A percentile compares a stretch with the other conserved stretches of the same genome.
Evolutionary conservation across 495 filamentous ascomycete genomes (phyloP).

Genomic region (Neurospora tetrasperma): DNA sequence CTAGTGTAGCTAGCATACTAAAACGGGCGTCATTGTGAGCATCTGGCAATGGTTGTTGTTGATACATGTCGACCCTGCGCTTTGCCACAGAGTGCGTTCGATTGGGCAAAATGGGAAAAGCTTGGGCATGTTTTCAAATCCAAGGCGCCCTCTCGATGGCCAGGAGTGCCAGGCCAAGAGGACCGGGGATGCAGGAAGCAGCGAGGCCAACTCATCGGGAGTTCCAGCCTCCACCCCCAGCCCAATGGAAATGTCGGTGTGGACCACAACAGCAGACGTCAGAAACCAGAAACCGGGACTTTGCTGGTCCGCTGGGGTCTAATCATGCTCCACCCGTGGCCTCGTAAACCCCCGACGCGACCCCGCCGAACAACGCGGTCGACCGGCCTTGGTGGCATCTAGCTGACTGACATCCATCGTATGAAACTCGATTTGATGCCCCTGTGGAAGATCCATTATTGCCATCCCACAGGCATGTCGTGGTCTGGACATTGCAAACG

Average conservation of each 20-base stretch:
- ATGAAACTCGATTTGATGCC: neutral
- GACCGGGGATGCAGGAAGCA: conserved; percentile 12
- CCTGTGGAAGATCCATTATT: neutral
- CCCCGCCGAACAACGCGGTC: neutral
- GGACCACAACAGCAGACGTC: conserved; percentile 5
- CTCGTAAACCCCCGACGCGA: neutral
- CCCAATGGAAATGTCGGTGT: conserved; percentile 26
- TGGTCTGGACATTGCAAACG: neutral
- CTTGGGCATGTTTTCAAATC: conserved; percentile 3
- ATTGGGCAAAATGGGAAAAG: neutral
- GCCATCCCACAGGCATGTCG: neutral
- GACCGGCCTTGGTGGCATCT: neutral
- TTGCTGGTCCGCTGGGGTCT: neutral
- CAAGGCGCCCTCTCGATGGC: neutral
- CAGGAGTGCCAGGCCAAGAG: conserved; percentile 9
- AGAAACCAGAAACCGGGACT: neutral
- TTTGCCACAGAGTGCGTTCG: conserved; percentile 3
- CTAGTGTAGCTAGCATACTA: neutral
- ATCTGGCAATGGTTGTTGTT: neutral
- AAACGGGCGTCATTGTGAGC: neutral
- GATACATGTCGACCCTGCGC: neutral
- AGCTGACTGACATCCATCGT: neutral
- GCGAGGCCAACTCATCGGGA: conserved; percentile 16
- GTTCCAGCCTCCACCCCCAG: conserved; percentile 16
- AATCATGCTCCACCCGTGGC: neutral